Evolutionary conservation across 441 rosid species (phyloP).

Genomic region (Adansonia rubrostipa): DNA sequence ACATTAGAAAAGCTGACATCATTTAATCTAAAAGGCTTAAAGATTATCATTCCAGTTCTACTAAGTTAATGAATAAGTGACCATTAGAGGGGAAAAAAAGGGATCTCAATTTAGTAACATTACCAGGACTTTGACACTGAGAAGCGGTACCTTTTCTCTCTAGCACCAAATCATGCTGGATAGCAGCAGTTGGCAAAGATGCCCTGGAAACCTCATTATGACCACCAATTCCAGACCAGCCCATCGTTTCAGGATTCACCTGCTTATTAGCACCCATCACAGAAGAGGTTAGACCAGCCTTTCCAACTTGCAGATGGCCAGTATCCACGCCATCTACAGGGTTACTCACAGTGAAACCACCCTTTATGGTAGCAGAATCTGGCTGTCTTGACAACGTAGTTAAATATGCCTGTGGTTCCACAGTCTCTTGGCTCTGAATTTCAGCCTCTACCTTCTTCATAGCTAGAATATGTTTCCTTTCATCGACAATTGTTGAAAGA

Average conservation of each 20-base stretch:
- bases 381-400: constrained; percentile 41
- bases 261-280: constrained; percentile 47
- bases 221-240: constrained; percentile 54
- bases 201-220: constrained; percentile 49
- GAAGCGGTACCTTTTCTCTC: constrained; percentile 43
- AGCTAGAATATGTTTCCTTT: constrained; percentile 52
- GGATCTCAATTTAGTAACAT: background rate
- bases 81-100: background rate
- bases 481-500: constrained; percentile 46
- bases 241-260: constrained; percentile 49
- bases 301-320: constrained; percentile 46
- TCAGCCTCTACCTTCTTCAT: constrained; percentile 53
- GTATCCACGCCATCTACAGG: constrained; percentile 45
- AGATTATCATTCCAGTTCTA: constrained; percentile 5
- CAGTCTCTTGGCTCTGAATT: constrained; percentile 52
- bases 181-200: constrained; percentile 38
- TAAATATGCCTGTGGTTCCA: constrained; percentile 44
- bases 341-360: constrained; percentile 38
- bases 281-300: constrained; percentile 48
- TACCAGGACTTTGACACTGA: constrained; percentile 48
- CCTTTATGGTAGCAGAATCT: constrained; percentile 42
- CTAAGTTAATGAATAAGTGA: constrained; percentile 24
- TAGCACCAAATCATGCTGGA: constrained; percentile 43
- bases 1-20: background rate
- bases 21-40: constrained; percentile 6